Evolutionary conservation across 257 asterid genomes (phyloP).

Genomic region (Ajuga chamaepitys): DNA sequence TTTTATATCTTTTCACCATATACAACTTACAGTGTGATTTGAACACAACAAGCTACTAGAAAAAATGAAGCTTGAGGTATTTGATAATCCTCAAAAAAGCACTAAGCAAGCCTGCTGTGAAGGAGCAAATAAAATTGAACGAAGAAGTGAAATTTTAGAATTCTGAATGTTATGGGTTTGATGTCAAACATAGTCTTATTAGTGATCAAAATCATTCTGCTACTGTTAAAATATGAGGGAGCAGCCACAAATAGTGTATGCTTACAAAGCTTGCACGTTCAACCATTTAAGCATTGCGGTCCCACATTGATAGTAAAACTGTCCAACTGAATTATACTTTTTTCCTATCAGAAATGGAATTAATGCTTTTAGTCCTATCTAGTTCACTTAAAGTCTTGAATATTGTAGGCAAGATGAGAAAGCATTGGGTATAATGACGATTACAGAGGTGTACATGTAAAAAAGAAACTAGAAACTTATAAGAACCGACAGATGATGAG

Average conservation of each 20-base stretch:
- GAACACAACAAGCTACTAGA: not conserved
- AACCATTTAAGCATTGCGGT: not conserved
- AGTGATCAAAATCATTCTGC: not conserved
- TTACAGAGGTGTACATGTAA: not conserved
- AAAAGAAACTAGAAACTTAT: not conserved
- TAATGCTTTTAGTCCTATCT: not conserved
- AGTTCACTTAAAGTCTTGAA: not conserved
- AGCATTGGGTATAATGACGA: not conserved
- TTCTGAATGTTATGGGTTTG: not conserved
- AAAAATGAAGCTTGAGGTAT: not conserved
- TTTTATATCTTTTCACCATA: not conserved
- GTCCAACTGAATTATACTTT: not conserved
- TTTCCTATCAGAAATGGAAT: not conserved
- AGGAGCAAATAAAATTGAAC: not conserved
- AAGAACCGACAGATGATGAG: slow-evolving; percentile 5
- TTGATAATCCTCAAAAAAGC: not conserved
- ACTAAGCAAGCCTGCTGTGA: not conserved
- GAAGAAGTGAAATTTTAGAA: too few relatives aligned
- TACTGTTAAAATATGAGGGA: not conserved
- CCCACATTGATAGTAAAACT: not conserved
- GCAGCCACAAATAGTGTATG: not conserved
- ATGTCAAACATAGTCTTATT: not conserved
- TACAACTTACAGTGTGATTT: not conserved
- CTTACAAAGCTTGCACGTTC: not conserved
- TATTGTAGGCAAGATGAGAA: not conserved